These are phyloP conservation scores for Talaromyces sp. DNA, from an alignment of 2,329 filamentous ascomycete genomes.

Conservation along the genomic window DNA sequence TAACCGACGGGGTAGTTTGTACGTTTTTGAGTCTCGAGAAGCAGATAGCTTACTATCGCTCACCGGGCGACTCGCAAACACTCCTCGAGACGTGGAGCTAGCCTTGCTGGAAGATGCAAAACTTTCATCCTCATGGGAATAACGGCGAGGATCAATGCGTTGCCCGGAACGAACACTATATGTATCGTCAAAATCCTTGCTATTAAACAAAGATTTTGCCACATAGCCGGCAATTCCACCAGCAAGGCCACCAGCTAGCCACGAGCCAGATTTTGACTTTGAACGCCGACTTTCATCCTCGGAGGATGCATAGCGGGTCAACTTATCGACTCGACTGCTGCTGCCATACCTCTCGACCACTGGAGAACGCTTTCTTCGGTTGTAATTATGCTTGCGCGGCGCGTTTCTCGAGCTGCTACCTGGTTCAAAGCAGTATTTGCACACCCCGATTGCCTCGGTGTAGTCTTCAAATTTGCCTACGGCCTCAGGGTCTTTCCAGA, in stretches of 20 bases:
- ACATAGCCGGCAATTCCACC: conserved; percentile 52
- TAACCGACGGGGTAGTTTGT: conserved; percentile 22
- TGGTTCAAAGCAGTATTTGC: conserved; percentile 60
- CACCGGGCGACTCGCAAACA: conserved; percentile 20
- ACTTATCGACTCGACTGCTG: conserved; percentile 50
- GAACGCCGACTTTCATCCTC: conserved; percentile 44
- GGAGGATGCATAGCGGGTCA: conserved; percentile 52
- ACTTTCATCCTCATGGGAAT: conserved; percentile 21
- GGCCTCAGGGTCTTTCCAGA: conserved; percentile 60
- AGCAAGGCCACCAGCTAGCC: conserved; percentile 50
- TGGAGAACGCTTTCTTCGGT: conserved; percentile 29
- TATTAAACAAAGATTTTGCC: conserved; percentile 48
- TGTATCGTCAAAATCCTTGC: conserved; percentile 54
- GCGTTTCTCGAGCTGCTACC: conserved; percentile 51
- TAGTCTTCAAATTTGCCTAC: conserved; percentile 62
- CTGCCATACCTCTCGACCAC: conserved; percentile 42
- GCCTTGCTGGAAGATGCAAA: conserved; percentile 24
- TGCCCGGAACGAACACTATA: conserved; percentile 54
- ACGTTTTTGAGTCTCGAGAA: conserved; percentile 6
- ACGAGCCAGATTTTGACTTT: conserved; percentile 42
- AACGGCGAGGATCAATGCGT: conserved; percentile 22
- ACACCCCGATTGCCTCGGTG: conserved; percentile 61
- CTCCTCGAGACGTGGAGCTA: conserved; percentile 41
- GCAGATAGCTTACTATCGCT: conserved; percentile 4
- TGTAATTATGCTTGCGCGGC: conserved; percentile 55